phyloP scores from a whole-genome alignment of 2,329 filamentous ascomycete species.

The Aotearoamyces nothofagi region DNA sequence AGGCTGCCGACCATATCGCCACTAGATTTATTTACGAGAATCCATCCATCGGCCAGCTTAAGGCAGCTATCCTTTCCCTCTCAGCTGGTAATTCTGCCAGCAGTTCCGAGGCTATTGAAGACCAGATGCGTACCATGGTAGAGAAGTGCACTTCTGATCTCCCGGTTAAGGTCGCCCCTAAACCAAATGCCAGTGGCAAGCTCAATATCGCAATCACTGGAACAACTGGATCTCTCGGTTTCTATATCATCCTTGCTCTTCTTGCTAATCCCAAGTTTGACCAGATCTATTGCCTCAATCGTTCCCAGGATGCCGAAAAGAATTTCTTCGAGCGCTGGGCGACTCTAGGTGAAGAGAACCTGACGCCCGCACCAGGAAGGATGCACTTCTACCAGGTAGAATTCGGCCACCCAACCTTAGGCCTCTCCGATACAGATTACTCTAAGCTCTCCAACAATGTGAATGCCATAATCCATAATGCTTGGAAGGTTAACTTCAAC shows the following conservation, averaged over 20 bases:
- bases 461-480: slow-evolving; percentile 20
- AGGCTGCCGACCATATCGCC: neutral
- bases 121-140: slow-evolving; percentile 2
- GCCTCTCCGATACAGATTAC: slow-evolving; percentile 21
- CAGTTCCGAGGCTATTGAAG: neutral
- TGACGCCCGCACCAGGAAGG: slow-evolving; percentile 23
- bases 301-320: slow-evolving; percentile 13
- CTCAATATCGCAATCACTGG: slow-evolving; percentile 26
- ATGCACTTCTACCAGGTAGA: slow-evolving; percentile 34
- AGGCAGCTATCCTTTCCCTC: neutral
- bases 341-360: slow-evolving; percentile 16
- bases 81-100: neutral
- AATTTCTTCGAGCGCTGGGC: slow-evolving; percentile 1
- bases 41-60: slow-evolving; percentile 1
- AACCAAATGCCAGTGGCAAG: neutral
- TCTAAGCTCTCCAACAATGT: slow-evolving; percentile 13
- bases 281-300: slow-evolving; percentile 32
- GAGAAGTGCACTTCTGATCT: slow-evolving; percentile 3
- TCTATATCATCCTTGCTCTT: slow-evolving; percentile 28
- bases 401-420: slow-evolving; percentile 29
- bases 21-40: slow-evolving; percentile 1
- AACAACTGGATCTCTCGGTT: slow-evolving; percentile 32
- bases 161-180: neutral
- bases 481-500: slow-evolving; percentile 25
- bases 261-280: slow-evolving; percentile 17